Percentiles rank a stretch among this genome's conserved stretches.
Conservation (phyloP, 257 asterid genomes). For the Solanum phureja region DNA sequence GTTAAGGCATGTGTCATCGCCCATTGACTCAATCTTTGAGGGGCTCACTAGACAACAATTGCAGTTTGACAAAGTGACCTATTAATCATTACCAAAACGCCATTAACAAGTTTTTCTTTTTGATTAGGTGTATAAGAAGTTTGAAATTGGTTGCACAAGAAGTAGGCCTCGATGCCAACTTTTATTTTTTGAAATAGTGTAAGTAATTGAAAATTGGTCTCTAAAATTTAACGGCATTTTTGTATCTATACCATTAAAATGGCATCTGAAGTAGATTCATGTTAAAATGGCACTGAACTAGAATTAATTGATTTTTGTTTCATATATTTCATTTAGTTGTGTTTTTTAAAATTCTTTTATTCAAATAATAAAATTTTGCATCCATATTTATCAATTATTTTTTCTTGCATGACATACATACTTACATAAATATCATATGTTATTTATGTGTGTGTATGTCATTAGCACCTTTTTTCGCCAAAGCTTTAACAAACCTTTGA, state of each 20-base stretch:
- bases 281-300: too few relatives aligned
- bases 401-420: too few relatives aligned
- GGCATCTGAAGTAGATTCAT: too few relatives aligned
- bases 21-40: not conserved
- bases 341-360: too few relatives aligned
- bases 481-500: too few relatives aligned
- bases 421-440: too few relatives aligned
- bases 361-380: too few relatives aligned
- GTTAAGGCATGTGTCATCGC: not conserved
- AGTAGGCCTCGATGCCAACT: not conserved
- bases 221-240: not conserved
- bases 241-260: not conserved
- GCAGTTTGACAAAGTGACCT: not conserved
- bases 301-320: too few relatives aligned
- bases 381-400: too few relatives aligned
- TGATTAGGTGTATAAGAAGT: not conserved
- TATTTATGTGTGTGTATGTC: too few relatives aligned
- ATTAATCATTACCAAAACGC: not conserved
- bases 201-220: not conserved
- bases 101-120: not conserved
- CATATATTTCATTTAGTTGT: too few relatives aligned
- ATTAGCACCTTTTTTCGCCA: too few relatives aligned
- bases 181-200: not conserved
- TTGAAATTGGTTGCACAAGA: not conserved
- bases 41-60: not conserved